Evolutionary conservation across 2,329 filamentous ascomycete species (phyloP).

Genomic region (Colletotrichum eleusines): DNA sequence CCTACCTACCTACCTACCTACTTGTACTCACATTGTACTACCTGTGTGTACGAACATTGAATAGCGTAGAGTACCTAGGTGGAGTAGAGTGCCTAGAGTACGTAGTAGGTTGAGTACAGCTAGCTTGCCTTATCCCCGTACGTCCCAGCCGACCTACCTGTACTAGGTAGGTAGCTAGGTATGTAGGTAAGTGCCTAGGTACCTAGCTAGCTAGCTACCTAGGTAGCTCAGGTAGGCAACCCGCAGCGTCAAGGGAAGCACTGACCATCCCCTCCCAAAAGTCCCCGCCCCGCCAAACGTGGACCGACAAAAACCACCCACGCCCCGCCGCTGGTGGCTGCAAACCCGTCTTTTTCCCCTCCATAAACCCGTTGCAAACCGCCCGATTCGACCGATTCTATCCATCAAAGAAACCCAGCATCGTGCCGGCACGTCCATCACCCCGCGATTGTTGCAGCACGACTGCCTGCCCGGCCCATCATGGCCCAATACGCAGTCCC

Average conservation of each 20-base stretch:
- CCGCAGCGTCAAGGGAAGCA: slow-evolving; percentile 13
- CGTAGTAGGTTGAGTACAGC: no score
- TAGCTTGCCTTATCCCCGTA: slow-evolving; percentile 7
- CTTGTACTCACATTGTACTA: no score
- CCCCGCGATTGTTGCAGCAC: slow-evolving; percentile 37
- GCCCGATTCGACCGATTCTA: slow-evolving; percentile 43
- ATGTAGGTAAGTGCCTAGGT: not conserved
- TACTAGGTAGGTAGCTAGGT: not conserved
- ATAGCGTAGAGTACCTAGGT: no score
- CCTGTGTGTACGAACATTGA: no score
- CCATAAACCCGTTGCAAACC: slow-evolving; percentile 50
- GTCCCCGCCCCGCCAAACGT: slow-evolving; percentile 10
- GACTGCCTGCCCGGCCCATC: slow-evolving; percentile 40
- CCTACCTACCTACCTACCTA: no score
- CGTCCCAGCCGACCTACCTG: not conserved
- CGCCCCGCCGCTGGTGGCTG: slow-evolving; percentile 38
- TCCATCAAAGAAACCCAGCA: slow-evolving; percentile 37
- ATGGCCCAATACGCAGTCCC: slow-evolving; percentile 47
- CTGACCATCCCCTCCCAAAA: slow-evolving; percentile 14
- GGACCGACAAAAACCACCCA: slow-evolving; percentile 35
- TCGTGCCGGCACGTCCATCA: slow-evolving; percentile 37
- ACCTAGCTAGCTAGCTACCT: not conserved
- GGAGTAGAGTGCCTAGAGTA: no score
- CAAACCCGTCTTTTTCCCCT: slow-evolving; percentile 41
- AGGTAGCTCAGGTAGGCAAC: not conserved